phyloP scores from a whole-genome alignment of 129 eudicot genomes.

The Chrysanthemum lavandulifolium region DNA sequence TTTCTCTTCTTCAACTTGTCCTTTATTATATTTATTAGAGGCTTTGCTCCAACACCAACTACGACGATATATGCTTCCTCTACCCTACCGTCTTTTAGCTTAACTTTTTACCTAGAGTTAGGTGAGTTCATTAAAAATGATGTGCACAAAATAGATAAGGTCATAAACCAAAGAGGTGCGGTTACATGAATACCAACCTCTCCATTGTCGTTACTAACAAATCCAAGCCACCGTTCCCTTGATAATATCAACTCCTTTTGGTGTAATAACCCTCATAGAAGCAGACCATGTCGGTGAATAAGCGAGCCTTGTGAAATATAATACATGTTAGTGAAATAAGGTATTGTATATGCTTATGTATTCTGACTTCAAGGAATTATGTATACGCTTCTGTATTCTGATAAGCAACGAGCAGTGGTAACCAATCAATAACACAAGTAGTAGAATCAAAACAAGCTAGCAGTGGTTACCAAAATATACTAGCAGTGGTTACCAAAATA shows the following conservation, averaged over 20 bases:
- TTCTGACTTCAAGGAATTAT: no score
- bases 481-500: no score
- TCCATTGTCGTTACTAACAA: conserved; percentile 41
- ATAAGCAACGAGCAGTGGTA: no score
- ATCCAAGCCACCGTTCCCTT: conserved; percentile 87
- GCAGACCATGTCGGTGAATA: conserved; percentile 75
- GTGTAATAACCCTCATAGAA: conserved; percentile 72
- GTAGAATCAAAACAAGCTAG: no score
- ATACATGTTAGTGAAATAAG: neutral
- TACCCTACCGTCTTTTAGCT: conserved; percentile 70
- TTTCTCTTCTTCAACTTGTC: no score
- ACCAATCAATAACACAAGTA: no score
- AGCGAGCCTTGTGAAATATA: conserved; percentile 60
- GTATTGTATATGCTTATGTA: no score
- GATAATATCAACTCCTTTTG: conserved; percentile 60
- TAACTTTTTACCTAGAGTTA: conserved; percentile 59
- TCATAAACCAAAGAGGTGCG: neutral
- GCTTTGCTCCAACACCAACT: no score
- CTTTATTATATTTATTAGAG: no score
- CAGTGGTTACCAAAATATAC: no score
- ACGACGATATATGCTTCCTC: neutral
- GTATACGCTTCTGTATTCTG: no score
- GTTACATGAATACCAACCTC: conserved; percentile 41
- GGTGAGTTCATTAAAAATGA: neutral
- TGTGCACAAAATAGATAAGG: neutral